Base-by-base conservation (phyloP, 352 stramenopile species). In the Globisporangium rhizosaccharum region DNA sequence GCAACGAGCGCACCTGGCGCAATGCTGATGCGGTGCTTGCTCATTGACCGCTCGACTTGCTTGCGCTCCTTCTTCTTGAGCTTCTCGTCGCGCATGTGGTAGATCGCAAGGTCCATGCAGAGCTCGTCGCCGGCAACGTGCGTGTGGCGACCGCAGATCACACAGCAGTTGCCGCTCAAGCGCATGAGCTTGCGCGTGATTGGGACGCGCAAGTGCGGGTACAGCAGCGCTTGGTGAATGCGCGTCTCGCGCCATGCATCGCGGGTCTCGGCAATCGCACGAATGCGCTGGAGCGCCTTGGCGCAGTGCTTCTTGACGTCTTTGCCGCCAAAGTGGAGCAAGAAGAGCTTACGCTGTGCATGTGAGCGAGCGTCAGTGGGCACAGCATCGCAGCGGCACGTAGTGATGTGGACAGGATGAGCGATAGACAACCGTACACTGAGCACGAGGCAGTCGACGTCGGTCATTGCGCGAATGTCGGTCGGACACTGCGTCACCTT, bases 151-250 rank as follows among this genome's bases (percentile, higher is more conserved):
- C 81, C 81, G 60, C 82, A 92, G 64, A 85, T 90, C 56, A 87
- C 74, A 55, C 85, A 94, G 45, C 65, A 68, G 47, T 94, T 94
- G 26, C 76, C 81, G 55, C 82, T 92, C 5, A 91, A 66, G 6
- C 85, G 79, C 85, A 94, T 92, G 63, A 92, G 81, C 61, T 91
- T 92, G 48, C 81, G 73, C 26, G 82, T 92, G 62, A 91, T 88
- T 15, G 82, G 79, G 20, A 91, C 75, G 28, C 77, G 79, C 49
- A 90, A 56, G 46, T 81, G 76, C 25, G 85, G 80, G 51, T 92
- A 90, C 46, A 73, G 53, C 51, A 88, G 64, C 9, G 82, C 82
- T 54, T 92, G 82, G 37, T 84, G 67, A 33, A 94, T 69, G 23
- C 85, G 80, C 1, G 82, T 90, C 58, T 94, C 80, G 15, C 82